phyloP scores from a whole-genome alignment of 2,329 filamentous ascomycete species.

The Monosporascus cannonballus region DNA sequence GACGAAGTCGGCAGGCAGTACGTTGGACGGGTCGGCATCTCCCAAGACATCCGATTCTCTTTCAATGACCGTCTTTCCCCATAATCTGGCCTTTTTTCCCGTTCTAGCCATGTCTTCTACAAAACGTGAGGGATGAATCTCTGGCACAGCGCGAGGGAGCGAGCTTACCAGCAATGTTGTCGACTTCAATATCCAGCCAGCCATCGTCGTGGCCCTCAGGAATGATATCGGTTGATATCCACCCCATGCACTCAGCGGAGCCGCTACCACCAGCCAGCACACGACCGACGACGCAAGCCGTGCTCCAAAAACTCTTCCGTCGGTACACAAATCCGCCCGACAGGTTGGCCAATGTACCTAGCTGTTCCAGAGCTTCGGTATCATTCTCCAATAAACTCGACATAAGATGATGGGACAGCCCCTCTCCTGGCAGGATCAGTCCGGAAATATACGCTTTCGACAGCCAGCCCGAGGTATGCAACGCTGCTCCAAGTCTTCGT shows the following conservation, averaged over 20 bases:
- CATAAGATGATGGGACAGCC: constrained; percentile 58
- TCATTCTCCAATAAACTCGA: constrained; percentile 61
- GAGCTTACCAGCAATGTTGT: constrained; percentile 44
- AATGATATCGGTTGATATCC: constrained; percentile 56
- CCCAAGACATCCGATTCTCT: constrained; percentile 55
- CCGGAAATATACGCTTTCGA: constrained; percentile 63
- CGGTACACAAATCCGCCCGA: constrained; percentile 59
- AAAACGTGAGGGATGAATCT: constrained; percentile 9
- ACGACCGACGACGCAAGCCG: constrained; percentile 57
- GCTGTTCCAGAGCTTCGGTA: constrained; percentile 46
- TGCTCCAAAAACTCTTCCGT: constrained; percentile 64
- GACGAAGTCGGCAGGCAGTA: constrained; percentile 57
- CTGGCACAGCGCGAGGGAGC: not conserved
- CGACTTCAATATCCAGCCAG: constrained; percentile 53
- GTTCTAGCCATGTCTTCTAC: constrained; percentile 43
- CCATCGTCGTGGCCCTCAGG: constrained; percentile 47
- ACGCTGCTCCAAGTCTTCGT: constrained; percentile 49
- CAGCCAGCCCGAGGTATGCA: constrained; percentile 58
- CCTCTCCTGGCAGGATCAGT: constrained; percentile 58
- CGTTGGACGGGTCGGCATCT: constrained; percentile 45
- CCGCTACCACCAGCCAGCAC: constrained; percentile 58
- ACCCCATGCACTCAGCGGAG: constrained; percentile 61
- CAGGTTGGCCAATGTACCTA: constrained; percentile 57
- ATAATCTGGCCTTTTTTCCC: constrained; percentile 52
- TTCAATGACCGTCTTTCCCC: constrained; percentile 55